Base-by-base conservation (phyloP, 768 basidiomycete genomes). In the Suillus variegatus region DNA sequence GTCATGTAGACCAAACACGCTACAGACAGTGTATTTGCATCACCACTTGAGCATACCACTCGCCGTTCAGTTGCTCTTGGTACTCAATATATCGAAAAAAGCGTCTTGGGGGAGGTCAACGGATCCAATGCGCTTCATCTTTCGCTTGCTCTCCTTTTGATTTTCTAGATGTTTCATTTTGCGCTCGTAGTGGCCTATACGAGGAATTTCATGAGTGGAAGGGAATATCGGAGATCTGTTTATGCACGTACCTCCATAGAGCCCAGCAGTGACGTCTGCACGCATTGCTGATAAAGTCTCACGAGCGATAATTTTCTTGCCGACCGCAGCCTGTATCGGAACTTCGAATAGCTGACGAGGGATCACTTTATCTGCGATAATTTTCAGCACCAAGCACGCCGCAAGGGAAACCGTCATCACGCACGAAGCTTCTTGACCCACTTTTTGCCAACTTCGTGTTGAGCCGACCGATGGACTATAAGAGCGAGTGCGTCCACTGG, bases 101-200 rank as follows among this genome's bases (percentile, higher is more conserved):
- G 96, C 97, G 72, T 96, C 94, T 72, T 97, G 95, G 38, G 96
- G 95, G 49, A 99, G 85, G 66, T 94, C 89, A 60, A 98, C 93
- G 64, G 82, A 88, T 43, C 95, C 95, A 61, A 97, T 83, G 67
- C 87, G 86, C 79, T 97, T 98, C 86, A 99, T 90, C 66, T 85
- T 84, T 61, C 88, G 86, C 78, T 98, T 98, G 49, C 94, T 90
- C 75, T 94, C 94, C 78, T 97, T 97, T 77, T 99, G 97, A 72
- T 92, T 91, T 71, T 91, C 86, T 14, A 93, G 82, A 70, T 92
- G 90, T 77, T 92, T 91, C 84, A 94, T 85, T 76, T 97, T 98
- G 65, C 97, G 91, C 74, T 97, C 94, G 69, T 94, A 93, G 75
- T 97, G 94, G 12, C 93, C 91, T 87, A 63, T 6, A 61, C 25